phyloP scores from a whole-genome alignment of 495 filamentous ascomycete genomes.

The Penicillium manginii region DNA sequence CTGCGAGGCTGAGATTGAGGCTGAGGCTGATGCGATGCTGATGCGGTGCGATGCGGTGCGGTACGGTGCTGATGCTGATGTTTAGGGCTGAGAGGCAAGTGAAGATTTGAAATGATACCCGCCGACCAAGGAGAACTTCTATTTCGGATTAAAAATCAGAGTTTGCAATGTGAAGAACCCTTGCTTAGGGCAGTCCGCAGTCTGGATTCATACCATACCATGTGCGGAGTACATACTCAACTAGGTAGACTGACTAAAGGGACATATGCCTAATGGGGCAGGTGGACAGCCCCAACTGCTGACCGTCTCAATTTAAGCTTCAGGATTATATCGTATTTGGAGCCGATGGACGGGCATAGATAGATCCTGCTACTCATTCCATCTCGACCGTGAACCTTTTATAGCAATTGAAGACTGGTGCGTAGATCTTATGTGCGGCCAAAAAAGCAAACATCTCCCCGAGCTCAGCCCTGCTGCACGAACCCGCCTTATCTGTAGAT shows the following conservation, averaged over 20 bases:
- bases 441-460: conserved; percentile 6
- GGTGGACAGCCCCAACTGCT: neutral
- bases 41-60: no score
- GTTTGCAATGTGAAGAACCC: neutral
- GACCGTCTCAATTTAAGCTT: neutral
- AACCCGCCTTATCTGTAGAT: conserved; percentile 6
- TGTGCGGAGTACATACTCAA: neutral
- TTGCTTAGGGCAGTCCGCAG: neutral
- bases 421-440: neutral
- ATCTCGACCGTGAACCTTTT: neutral
- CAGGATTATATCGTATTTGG: no score
- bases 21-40: neutral
- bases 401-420: neutral
- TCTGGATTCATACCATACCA: neutral
- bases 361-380: no score
- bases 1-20: neutral
- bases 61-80: no score
- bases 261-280: neutral
- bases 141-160: neutral
- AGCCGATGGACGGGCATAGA: no score
- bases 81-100: no score
- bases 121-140: no score
- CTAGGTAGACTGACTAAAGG: neutral
- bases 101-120: no score
- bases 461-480: conserved; percentile 1